These are phyloP conservation scores for Omphalotus guepiniiformis DNA, from an alignment of 768 basidiomycete species.

Conservation along the genomic window DNA sequence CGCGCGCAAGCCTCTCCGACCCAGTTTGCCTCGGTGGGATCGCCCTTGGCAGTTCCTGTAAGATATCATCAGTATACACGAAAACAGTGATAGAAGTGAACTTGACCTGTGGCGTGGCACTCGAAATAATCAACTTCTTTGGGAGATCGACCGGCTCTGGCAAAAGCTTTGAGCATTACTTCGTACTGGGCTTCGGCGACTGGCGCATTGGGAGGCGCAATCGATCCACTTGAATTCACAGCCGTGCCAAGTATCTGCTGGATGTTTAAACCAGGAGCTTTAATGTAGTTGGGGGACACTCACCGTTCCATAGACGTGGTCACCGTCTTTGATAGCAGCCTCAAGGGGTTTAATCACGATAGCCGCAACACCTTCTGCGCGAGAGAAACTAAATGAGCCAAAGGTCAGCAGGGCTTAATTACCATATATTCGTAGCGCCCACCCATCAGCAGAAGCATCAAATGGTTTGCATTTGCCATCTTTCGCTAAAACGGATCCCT, in stretches of 20 bases:
- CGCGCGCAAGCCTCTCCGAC: conserved; percentile 34
- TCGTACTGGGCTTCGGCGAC: conserved; percentile 31
- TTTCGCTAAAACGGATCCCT: conserved; percentile 32
- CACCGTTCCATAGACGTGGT: conserved; percentile 38
- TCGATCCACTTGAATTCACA: conserved; percentile 33
- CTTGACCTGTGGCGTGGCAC: conserved; percentile 42
- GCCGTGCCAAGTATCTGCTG: conserved; percentile 36
- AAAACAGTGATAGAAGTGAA: too few species aligned
- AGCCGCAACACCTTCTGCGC: conserved; percentile 34
- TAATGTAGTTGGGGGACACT: conserved; percentile 2
- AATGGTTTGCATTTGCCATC: conserved; percentile 43
- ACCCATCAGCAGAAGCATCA: conserved; percentile 41
- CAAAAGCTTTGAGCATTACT: conserved; percentile 33
- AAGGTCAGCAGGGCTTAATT: background rate
- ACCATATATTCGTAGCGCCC: conserved; percentile 5
- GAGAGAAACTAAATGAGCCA: conserved; percentile 26
- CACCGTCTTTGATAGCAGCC: conserved; percentile 32
- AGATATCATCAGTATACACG: background rate
- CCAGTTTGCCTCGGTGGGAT: conserved; percentile 48
- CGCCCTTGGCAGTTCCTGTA: conserved; percentile 39
- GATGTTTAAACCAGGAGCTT: conserved; percentile 11
- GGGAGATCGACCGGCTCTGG: conserved; percentile 24
- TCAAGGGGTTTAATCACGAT: conserved; percentile 38
- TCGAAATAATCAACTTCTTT: conserved; percentile 44
- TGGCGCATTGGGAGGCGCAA: conserved; percentile 32